Conservation (phyloP, 148 eudicot species). For the Selenicereus undatus region DNA sequence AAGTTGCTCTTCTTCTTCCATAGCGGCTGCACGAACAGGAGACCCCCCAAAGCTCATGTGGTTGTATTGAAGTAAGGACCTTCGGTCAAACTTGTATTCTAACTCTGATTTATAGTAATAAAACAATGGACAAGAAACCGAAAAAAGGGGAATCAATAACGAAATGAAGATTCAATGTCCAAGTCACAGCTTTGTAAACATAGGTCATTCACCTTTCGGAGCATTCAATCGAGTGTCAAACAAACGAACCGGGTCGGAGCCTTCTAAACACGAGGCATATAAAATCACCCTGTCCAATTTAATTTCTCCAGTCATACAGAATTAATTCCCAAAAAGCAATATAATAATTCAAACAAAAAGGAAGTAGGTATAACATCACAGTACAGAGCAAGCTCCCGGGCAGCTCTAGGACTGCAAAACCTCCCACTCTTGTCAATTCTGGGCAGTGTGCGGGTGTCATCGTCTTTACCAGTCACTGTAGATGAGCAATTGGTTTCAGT, state of each 20-base stretch:
- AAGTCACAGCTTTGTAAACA: too few relatives aligned
- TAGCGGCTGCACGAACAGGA: constrained; percentile 47
- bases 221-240: constrained; percentile 72
- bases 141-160: not conserved
- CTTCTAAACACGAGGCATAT: constrained; percentile 81
- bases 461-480: constrained; percentile 16
- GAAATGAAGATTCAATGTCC: not conserved
- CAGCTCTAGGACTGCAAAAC: constrained; percentile 91
- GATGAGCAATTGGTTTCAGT: constrained; percentile 12
- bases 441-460: constrained; percentile 33
- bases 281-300: constrained; percentile 44
- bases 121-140: not conserved
- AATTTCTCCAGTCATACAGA: constrained; percentile 8
- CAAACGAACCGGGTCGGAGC: constrained; percentile 76
- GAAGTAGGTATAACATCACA: constrained; percentile 11
- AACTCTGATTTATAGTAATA: constrained; percentile 36
- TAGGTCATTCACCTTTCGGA: constrained; percentile 44
- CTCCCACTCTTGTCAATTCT: constrained; percentile 75
- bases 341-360: not conserved
- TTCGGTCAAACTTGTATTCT: constrained; percentile 59
- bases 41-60: constrained; percentile 86
- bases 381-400: constrained; percentile 89
- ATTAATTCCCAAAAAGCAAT: not conserved
- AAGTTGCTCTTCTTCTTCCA: constrained; percentile 71
- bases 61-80: constrained; percentile 52